Evolutionary conservation across 257 asterid species (phyloP), one percentile per base, ranked within the genome.

Genomic region (Solanum habrochaites): DNA sequence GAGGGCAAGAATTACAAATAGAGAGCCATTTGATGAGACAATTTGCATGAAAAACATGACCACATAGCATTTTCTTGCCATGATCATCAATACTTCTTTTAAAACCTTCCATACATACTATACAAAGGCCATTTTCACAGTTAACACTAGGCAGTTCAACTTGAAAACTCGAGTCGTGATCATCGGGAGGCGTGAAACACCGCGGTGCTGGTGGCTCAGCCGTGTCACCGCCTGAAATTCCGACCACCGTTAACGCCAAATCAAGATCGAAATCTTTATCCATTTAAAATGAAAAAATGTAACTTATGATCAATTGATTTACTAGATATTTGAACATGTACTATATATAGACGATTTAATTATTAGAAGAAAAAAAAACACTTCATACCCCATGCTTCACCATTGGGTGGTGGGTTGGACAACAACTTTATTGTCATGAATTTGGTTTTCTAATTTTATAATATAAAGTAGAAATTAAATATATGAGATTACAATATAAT

Each of bases 221-320:
- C 35, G 12, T 37, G n/a, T 25, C 78, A 16, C 42, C 20, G 42
- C 25, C 35, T 45, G 86, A 16, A 27, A 43, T 58, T 10, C n/a
- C 67, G 23, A 21, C 13, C 75, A 39, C n/a, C 10, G 91, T 81
- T 47, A 86, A 82, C 7, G 89, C 92, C 75, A 85, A n/a, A 71
- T 88, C 92, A 39, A 88, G 91, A 88, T 90, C 92, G 75, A 87
- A 88, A 64, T 71, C 70, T 47, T 86, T 47, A 85, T 86, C 86
- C 31, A 86, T 85, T 5, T 86, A 37, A 39, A 37, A 35, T 80
- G 69, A 56, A 35, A 4, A 35, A 35, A 40, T 31, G 7, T 39
- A 73, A 73, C 27, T 37, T 49, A 58, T 29, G 83, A 40, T 42
- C 37, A 3, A 49, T 27, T 80, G 40, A 80, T 80, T 29, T 29